Base-by-base conservation (phyloP, 768 basidiomycete genomes). In the Suillus cothurnatus region DNA sequence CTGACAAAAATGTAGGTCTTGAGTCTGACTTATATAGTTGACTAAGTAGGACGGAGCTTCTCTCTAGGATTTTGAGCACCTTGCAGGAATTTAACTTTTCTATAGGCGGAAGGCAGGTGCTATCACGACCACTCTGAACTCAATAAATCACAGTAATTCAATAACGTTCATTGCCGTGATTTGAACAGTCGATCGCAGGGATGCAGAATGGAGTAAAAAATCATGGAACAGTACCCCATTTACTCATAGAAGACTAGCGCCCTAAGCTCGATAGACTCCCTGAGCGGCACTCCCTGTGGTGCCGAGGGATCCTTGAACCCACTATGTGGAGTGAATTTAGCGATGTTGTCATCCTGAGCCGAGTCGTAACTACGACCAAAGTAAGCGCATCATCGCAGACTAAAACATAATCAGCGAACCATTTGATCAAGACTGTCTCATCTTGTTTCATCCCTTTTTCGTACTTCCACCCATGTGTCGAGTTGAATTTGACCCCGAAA, bases 181-280 rank as follows among this genome's bases (percentile, higher is more conserved):
- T 8, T 14, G 8, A 49, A 23, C 55, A 4, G 32, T 15, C 50
- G 17, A 34, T 21, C 6, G 34, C 34, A 39, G 9, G 26, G 12
- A 28, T 58, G 23, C 5, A 3, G 14, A 6, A 47, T 23, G 12
- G 23, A 47, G 12, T 11, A 47, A n/a, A 5, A 47, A 38, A 17
- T 7, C 14, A 61, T 21, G 31, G 15, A 70, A 66, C 80, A 66
- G 12, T 23, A 3, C 15, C 6, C 6, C n/a, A 9, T 21, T 15
- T 63, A 57, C 17, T 87, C 84, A 69, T 88, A 87, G 70, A 88
- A 90, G n/a, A 88, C 86, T 41, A 90, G 79, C 11, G 86, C 83
- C 34, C 87, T 74, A 28, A 90, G 68, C 74, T 90, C 88, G 58
- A 89, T 88, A 0, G 86, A 88, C 72, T 88, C 82, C 55, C 87